phyloP scores from a whole-genome alignment of 2,329 filamentous ascomycete species.

The Ceratocystis diversiconidia region DNA sequence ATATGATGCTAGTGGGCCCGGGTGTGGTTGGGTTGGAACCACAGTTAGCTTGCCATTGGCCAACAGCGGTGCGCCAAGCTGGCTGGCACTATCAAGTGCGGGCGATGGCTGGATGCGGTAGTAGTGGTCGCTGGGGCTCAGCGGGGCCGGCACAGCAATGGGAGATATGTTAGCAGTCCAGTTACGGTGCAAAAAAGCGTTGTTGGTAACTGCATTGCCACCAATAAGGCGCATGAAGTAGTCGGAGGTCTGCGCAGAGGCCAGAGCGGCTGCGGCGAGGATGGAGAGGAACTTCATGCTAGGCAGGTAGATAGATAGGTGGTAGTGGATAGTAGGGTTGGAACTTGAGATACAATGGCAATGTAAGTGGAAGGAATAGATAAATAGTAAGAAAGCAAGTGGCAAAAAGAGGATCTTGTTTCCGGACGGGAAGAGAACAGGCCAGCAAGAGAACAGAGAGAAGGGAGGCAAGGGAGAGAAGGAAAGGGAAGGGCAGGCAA shows the following conservation, averaged over 20 bases:
- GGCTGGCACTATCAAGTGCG: conserved; percentile 2
- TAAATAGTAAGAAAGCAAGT: neutral
- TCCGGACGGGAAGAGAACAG: neutral
- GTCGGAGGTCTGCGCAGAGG: conserved; percentile 13
- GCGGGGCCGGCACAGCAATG: conserved; percentile 12
- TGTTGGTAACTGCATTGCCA: conserved; percentile 15
- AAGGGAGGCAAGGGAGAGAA: neutral
- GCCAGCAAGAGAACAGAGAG: neutral
- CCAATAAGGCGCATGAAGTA: conserved; percentile 17
- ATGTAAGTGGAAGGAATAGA: neutral
- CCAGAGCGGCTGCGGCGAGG: neutral
- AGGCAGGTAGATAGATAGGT: neutral
- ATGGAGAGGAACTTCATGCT: conserved; percentile 2
- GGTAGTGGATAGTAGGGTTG: neutral
- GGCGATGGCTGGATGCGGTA: conserved; percentile 15
- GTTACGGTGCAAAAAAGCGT: conserved; percentile 15
- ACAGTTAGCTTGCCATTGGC: conserved; percentile 7
- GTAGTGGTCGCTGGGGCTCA: conserved; percentile 16
- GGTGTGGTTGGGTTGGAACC: conserved; percentile 15
- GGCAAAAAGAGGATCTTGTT: neutral
- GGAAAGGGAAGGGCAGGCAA: neutral
- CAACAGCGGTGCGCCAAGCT: neutral
- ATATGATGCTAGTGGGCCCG: conserved; percentile 11
- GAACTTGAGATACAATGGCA: neutral
- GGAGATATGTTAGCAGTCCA: conserved; percentile 12